Evolutionary conservation across 2,329 filamentous ascomycete genomes (phyloP), one percentile per base, ranked within the genome.

Genomic region (Rhytidhysteron rufulum): DNA sequence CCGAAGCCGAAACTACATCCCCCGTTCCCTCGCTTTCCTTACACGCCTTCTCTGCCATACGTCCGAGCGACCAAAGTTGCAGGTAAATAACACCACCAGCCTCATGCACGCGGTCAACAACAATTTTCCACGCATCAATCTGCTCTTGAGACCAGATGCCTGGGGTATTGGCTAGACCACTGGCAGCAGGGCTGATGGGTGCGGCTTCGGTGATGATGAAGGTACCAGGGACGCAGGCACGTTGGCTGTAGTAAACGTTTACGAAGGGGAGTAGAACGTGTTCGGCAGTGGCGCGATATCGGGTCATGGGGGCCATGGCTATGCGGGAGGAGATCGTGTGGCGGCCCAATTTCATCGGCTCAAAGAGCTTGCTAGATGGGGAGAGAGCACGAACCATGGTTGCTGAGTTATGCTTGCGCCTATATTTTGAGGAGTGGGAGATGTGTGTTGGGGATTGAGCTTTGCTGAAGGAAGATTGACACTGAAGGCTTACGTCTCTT

Each of bases 51-150:
- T 68, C 59, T 0, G 75, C 76, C 3, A 73, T 71, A 4, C 83
- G 74, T 4, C 83, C 82, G 5, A 79, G 65, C 0, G 73, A 74
- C 71, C 79, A 85, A 0, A 86, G 67, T 54, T 86, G 83, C 2
- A 73, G 58, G 62, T 71, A 85, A 37, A 85, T 79, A 53, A 71
- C 78, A 15, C 71, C 74, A 4, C 77, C 77, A 50, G 82, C 82
- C 17, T 68, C 68, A 56, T 87, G 83, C 0, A 86, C 79, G 1
- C 74, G 77, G 19, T 79, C 73, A 2, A 77, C 80, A 31, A 86
- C 66, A 11, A 71, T 63, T 45, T 73, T 78, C 83, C 82, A 86
- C 0, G 68, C 75, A 2, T 68, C 69, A 30, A 83, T 69, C 44
- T 84, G 79, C n/a, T 68, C 71, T 7, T 54, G 40, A 20, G 39